Conservation (phyloP, 306 rosid genomes). For the Prosopis cineraria region DNA sequence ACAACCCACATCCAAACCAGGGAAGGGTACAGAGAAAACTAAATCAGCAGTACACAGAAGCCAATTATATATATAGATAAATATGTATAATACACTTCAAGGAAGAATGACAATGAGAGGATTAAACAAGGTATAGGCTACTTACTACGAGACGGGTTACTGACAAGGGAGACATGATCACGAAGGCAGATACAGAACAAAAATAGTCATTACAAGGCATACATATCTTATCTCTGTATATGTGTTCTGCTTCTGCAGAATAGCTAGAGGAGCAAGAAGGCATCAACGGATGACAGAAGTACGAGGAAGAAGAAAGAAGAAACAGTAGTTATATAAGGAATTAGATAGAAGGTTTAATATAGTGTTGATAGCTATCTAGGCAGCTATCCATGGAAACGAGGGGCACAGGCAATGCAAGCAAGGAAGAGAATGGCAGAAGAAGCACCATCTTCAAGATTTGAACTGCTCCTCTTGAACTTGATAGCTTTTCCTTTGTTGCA, state of each 20-base stretch:
- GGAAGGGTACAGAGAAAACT: not conserved
- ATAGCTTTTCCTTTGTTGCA: conserved; percentile 75
- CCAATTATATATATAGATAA: too few relatives aligned
- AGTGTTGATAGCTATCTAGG: not conserved
- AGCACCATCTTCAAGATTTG: conserved; percentile 77
- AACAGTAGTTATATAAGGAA: not conserved
- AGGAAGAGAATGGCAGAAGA: conserved; percentile 94
- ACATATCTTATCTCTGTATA: not conserved
- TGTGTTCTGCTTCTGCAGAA: not conserved
- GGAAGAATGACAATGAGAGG: not conserved
- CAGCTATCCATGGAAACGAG: conserved; percentile 43
- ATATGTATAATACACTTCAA: not conserved
- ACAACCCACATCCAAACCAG: not conserved
- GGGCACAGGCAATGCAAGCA: conserved; percentile 92
- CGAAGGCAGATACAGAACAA: not conserved
- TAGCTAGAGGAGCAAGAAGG: not conserved
- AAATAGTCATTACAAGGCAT: not conserved
- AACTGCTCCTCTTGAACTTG: conserved; percentile 89
- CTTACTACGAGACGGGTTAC: not conserved
- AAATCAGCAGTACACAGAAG: too few relatives aligned
- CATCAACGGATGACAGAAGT: not conserved
- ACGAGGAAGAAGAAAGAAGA: not conserved
- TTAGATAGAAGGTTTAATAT: not conserved
- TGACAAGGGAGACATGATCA: not conserved
- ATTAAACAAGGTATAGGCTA: not conserved